Evolutionary conservation across 164 flowering plant species (phyloP).

Genomic region (Platanus orientalis): DNA sequence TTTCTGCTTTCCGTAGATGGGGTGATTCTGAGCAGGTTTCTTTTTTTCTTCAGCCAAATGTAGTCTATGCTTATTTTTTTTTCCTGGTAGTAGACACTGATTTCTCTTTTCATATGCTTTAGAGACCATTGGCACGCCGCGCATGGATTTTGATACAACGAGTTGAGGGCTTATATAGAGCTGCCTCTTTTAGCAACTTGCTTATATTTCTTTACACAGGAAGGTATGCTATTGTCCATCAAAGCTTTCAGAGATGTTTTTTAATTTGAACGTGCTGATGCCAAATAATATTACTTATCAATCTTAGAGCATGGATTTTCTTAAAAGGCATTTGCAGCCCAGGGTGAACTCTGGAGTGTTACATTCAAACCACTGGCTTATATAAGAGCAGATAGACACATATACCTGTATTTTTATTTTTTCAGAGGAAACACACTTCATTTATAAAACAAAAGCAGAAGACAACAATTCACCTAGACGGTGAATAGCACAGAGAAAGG

Average conservation of each 20-base stretch:
- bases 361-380: too few species aligned
- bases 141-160: constrained; percentile 78
- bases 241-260: background rate
- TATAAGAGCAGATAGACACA: too few species aligned
- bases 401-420: too few species aligned
- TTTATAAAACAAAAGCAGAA: too few species aligned
- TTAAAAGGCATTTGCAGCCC: too few species aligned
- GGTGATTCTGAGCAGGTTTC: constrained; percentile 88
- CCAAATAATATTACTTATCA: too few species aligned
- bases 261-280: background rate
- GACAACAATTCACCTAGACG: too few species aligned
- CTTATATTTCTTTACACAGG: constrained; percentile 85
- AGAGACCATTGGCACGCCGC: constrained; percentile 80
- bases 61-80: background rate
- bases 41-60: constrained; percentile 7
- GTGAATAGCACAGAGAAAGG: too few species aligned
- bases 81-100: constrained; percentile 12
- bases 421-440: too few species aligned
- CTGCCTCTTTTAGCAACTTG: constrained; percentile 83
- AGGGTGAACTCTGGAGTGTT: too few species aligned
- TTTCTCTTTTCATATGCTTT: constrained; percentile 16
- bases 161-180: constrained; percentile 81
- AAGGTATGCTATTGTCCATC: constrained; percentile 39
- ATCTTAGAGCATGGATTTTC: too few species aligned
- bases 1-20: constrained; percentile 98